Percentiles rank a stretch among this genome's conserved stretches.
Evolutionary conservation across 1,284 basidiomycete species (phyloP).

Genomic region (Thecaphora frezii): DNA sequence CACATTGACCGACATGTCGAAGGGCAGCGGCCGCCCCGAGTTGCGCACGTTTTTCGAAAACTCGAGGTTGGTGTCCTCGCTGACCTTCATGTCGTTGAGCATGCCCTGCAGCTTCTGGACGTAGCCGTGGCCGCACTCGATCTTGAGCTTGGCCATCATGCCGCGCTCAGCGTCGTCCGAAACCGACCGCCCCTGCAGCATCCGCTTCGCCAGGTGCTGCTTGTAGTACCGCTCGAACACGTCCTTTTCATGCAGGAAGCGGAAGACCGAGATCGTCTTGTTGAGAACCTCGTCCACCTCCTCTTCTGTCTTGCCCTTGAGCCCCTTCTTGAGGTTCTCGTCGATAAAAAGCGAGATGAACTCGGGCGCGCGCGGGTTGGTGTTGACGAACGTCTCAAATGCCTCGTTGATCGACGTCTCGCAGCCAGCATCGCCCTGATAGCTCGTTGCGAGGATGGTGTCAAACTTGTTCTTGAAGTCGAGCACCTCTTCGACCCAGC

Average conservation of each 20-base stretch:
- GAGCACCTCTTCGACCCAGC: conserved; percentile 92
- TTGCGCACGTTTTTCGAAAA: conserved; percentile 70
- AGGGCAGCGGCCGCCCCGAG: conserved; percentile 66
- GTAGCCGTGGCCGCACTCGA: conserved; percentile 94
- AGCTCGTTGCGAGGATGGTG: conserved; percentile 71
- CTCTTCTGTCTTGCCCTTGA: conserved; percentile 91
- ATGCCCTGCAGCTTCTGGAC: conserved; percentile 98
- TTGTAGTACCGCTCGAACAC: conserved; percentile 99
- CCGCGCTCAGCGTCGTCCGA: conserved; percentile 96
- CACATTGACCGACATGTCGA: conserved; percentile 69
- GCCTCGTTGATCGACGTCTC: conserved; percentile 90
- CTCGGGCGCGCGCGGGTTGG: conserved; percentile 83
- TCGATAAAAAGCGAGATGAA: conserved; percentile 97
- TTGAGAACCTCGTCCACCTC: conserved; percentile 88
- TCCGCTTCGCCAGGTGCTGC: conserved; percentile 86
- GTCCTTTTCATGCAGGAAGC: conserved; percentile 93
- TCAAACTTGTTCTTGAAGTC: conserved; percentile 91
- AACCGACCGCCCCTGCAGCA: conserved; percentile 81
- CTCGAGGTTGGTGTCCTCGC: conserved; percentile 75
- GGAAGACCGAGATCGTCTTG: conserved; percentile 93
- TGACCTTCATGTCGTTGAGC: conserved; percentile 96
- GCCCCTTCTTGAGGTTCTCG: conserved; percentile 90
- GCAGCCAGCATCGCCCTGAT: conserved; percentile 71
- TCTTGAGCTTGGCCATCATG: conserved; percentile 96
- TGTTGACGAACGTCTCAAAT: conserved; percentile 89